phyloP scores from a whole-genome alignment of 768 basidiomycete species.

The Suillus discolor region DNA sequence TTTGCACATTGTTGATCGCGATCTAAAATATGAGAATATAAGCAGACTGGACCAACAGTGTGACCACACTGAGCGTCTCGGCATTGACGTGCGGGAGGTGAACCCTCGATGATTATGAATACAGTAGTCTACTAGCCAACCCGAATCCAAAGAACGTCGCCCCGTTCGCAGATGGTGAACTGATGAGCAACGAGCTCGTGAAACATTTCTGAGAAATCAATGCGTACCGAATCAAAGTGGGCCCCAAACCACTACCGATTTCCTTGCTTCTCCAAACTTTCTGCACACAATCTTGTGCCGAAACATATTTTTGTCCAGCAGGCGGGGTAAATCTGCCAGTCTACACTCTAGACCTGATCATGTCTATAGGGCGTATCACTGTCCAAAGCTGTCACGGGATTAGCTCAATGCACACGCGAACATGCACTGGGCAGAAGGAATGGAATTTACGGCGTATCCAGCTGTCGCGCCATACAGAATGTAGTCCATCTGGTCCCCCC shows the following conservation, averaged over 20 bases:
- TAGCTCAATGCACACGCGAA: constrained; percentile 10
- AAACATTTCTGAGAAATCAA: constrained; percentile 9
- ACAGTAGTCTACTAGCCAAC: constrained; percentile 78
- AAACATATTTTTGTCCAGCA: constrained; percentile 80
- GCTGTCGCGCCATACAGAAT: constrained; percentile 89
- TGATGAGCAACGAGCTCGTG: constrained; percentile 32
- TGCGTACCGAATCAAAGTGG: constrained; percentile 86
- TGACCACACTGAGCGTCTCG: not conserved
- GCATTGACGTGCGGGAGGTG: not conserved
- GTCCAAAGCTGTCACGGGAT: constrained; percentile 67
- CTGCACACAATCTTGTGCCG: constrained; percentile 79
- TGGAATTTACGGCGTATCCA: constrained; percentile 79
- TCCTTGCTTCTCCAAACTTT: constrained; percentile 87
- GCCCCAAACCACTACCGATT: constrained; percentile 76
- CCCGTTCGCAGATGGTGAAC: constrained; percentile 96
- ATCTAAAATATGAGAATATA: not conserved
- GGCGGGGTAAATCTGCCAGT: constrained; percentile 83
- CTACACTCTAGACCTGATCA: constrained; percentile 96
- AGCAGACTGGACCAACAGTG: not conserved
- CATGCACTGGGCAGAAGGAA: not conserved
- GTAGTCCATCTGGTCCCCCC: constrained; percentile 76
- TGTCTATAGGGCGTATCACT: constrained; percentile 94
- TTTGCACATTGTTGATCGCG: not conserved
- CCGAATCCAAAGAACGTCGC: constrained; percentile 97
- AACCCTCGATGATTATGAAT: constrained; percentile 27